Conservation (phyloP, 805 yeast species). For the Suhomyces sp. region DNA sequence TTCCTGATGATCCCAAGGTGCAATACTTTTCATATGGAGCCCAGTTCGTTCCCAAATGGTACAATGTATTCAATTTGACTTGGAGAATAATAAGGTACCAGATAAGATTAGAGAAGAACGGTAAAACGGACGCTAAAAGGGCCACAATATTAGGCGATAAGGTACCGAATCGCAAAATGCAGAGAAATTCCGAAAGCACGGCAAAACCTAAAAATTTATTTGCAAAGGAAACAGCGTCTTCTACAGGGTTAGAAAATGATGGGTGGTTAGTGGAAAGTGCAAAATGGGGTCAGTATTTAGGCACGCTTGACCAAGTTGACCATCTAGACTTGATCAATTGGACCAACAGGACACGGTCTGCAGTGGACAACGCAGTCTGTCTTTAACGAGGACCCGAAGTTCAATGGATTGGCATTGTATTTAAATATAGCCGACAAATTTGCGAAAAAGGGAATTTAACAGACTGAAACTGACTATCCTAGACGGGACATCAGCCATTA, state of each 20-base stretch:
- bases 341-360: constrained; percentile 54
- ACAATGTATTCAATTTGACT: constrained; percentile 58
- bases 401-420: constrained; percentile 69
- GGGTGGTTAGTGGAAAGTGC: constrained; percentile 80
- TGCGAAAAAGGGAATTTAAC: constrained; percentile 55
- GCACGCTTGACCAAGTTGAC: constrained; percentile 75
- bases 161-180: not conserved
- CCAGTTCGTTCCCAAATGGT: constrained; percentile 58
- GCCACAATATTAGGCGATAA: too few species aligned
- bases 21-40: constrained; percentile 86
- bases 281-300: constrained; percentile 81
- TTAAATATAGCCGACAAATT: constrained; percentile 64
- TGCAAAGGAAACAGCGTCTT: not conserved
- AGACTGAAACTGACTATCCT: too few species aligned
- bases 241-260: constrained; percentile 56
- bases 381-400: constrained; percentile 39
- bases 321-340: constrained; percentile 87
- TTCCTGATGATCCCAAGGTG: constrained; percentile 59
- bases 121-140: too few species aligned
- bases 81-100: constrained; percentile 55
- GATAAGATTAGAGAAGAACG: too few species aligned
- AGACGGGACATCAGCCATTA: too few species aligned
- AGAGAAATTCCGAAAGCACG: not conserved
- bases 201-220: not conserved
- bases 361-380: constrained; percentile 29